Base-by-base conservation (phyloP, 73 alveolate species). In the Tetrahymena elliotti region DNA sequence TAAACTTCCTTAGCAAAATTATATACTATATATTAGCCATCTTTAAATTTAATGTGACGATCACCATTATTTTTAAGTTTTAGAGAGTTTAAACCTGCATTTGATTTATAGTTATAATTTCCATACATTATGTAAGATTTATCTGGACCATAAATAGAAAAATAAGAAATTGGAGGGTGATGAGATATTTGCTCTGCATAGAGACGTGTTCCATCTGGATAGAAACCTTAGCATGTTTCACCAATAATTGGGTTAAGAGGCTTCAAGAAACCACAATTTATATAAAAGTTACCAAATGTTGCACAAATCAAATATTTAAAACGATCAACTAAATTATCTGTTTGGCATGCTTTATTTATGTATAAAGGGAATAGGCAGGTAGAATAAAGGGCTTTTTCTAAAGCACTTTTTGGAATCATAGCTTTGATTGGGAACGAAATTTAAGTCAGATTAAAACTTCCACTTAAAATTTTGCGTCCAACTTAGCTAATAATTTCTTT, bases 201-300 rank as follows among this genome's bases (percentile, higher is more conserved):
- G 52, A 97, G 98, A 94, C 93, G 95, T 13, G 99, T 97, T 24
- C 99, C 99, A 96, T 99, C 99, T 94, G 96, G 98, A 96, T 98
- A 96, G 84, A 84, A 96, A 96, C 98, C 99, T 93, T 96, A 97
- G 94, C 96, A 97, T 22, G 99, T 99, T 93, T 99, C 99, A 13
- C 99, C 99, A 92, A 98, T 95, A 31, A 99, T 97, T 6, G 99
- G 99, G 94, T 98, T 98, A 39, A 98, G 83, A 9, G 99, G 99
- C 94, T 98, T 98, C 93, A 97, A 97, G 96, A 98, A 98, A 22
- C 96, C 82, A 93, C 97, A 95, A 33, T 97, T 96, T 10, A 96
- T 95, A 41, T 93, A 94, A 84, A 97, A 96, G 47, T 84, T 95
- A 35, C 98, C 97, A 83, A 98, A 39, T 47, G 95, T 83, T 13